These are phyloP conservation scores for Fusarium camptoceras DNA, from an alignment of 2,329 filamentous ascomycete genomes.

Conservation along the genomic window DNA sequence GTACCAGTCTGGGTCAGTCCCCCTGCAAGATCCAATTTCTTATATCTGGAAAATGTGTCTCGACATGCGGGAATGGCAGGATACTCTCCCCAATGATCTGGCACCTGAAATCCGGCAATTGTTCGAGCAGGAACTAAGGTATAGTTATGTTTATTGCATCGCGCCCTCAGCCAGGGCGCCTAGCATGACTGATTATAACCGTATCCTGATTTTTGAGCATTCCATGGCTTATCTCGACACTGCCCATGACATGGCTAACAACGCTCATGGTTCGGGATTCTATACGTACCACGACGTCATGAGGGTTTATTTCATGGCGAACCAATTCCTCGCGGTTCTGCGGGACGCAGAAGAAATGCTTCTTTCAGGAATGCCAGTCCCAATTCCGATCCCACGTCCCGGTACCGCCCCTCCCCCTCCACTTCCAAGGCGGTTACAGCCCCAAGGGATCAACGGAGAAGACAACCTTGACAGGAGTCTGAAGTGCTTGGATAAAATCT, in stretches of 20 bases:
- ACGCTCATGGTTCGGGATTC: conserved; percentile 70
- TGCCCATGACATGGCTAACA: conserved; percentile 75
- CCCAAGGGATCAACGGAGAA: conserved; percentile 52
- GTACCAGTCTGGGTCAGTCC: conserved; percentile 79
- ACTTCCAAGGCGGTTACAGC: conserved; percentile 59
- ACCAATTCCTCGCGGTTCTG: conserved; percentile 72
- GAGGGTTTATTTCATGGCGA: conserved; percentile 80
- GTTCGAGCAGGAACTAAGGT: conserved; percentile 89
- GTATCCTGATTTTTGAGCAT: conserved; percentile 86
- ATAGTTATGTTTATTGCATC: conserved; percentile 90
- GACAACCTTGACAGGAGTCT: conserved; percentile 68
- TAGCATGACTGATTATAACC: conserved; percentile 78
- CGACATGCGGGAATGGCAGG: conserved; percentile 83
- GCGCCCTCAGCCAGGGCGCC: conserved; percentile 82
- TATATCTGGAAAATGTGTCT: conserved; percentile 82
- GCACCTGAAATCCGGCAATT: conserved; percentile 76
- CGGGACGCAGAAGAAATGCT: conserved; percentile 68
- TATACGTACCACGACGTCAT: conserved; percentile 90
- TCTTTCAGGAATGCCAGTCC: conserved; percentile 61
- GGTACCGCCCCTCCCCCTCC: conserved; percentile 65
- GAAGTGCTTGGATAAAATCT: conserved; percentile 65
- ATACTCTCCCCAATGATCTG: conserved; percentile 75
- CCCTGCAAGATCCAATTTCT: conserved; percentile 74
- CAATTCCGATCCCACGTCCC: conserved; percentile 58
- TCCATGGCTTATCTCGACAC: conserved; percentile 83